Percentiles rank a stretch among this genome's conserved stretches.
Conservation (phyloP, 116 monocot species). For the Cymodocea nodosa region DNA sequence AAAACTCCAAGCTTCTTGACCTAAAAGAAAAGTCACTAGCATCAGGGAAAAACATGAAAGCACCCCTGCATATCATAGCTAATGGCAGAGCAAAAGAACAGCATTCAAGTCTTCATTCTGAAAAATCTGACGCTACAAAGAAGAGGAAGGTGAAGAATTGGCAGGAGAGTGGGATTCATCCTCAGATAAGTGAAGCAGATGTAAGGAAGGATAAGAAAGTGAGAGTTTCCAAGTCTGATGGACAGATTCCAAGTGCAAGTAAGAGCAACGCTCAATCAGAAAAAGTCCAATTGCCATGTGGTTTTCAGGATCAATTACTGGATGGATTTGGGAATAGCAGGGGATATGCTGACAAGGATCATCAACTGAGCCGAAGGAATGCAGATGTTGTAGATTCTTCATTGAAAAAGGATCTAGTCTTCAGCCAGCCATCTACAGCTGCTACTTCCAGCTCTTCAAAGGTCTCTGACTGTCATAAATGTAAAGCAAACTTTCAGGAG, state of each 20-base stretch:
- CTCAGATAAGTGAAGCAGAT: constrained; percentile 24
- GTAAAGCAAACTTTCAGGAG: constrained; percentile 54
- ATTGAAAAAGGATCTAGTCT: constrained; percentile 29
- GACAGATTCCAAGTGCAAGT: constrained; percentile 16
- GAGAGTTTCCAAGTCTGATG: constrained; percentile 25
- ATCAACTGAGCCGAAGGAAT: constrained; percentile 12
- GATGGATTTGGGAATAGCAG: constrained; percentile 16
- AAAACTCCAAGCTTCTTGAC: constrained; percentile 28
- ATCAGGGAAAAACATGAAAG: constrained; percentile 24
- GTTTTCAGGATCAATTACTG: constrained; percentile 1
- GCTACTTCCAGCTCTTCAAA: constrained; percentile 85
- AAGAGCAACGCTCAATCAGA: constrained; percentile 15
- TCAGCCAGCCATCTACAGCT: constrained; percentile 25
- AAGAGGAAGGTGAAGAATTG: constrained; percentile 43
- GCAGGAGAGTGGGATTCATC: constrained; percentile 20
- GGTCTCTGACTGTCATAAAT: constrained; percentile 57
- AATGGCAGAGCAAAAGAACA: constrained; percentile 29
- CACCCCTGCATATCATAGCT: constrained; percentile 3
- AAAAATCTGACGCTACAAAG: constrained; percentile 32
- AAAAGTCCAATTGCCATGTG: constrained; percentile 16
- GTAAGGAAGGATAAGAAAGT: constrained; percentile 35
- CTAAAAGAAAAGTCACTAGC: constrained; percentile 11
- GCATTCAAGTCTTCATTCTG: constrained; percentile 14
- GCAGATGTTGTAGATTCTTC: constrained; percentile 17
- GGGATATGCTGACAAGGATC: constrained; percentile 13